A percentile compares a stretch with the other conserved stretches of the same genome.
Conservation (phyloP, 2,329 filamentous ascomycete species). For the Xylariaceae sp. region DNA sequence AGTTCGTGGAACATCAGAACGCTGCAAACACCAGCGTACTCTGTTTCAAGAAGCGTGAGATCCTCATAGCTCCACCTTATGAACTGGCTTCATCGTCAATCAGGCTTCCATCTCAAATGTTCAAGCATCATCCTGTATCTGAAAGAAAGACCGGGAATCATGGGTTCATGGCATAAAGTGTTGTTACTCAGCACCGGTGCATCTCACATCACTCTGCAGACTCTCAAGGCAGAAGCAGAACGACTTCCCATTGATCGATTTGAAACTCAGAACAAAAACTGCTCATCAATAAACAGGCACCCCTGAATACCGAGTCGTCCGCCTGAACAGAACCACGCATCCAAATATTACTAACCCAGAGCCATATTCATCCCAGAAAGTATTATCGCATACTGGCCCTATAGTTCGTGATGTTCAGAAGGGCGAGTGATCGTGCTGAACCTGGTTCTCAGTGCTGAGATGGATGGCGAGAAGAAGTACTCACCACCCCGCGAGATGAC, state of each 20-base stretch:
- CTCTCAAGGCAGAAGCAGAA: too few species aligned
- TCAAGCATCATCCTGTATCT: background rate
- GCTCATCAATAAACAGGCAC: too few species aligned
- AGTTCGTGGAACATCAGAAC: conserved; percentile 40
- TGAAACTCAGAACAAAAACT: too few species aligned
- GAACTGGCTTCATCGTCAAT: conserved; percentile 28
- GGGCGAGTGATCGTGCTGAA: conserved; percentile 10
- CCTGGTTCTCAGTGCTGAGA: conserved; percentile 28
- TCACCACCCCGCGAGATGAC: conserved; percentile 40
- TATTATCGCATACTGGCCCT: background rate
- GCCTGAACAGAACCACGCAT: background rate
- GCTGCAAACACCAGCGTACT: conserved; percentile 38
- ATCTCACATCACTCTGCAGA: too few species aligned
- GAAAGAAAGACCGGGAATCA: background rate
- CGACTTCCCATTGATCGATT: too few species aligned
- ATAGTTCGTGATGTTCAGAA: conserved; percentile 1
- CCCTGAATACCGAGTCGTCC: too few species aligned
- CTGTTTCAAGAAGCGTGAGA: conserved; percentile 23
- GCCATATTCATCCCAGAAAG: background rate
- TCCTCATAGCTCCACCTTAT: conserved; percentile 35
- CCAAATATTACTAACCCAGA: too few species aligned
- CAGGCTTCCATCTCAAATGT: conserved; percentile 14
- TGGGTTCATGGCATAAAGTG: background rate
- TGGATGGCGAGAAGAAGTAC: conserved; percentile 43
- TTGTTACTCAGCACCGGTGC: too few species aligned